A percentile compares a stretch with the other conserved stretches of the same genome.
These are phyloP conservation scores for Penicillium ochrochloron DNA, from an alignment of 495 filamentous ascomycete species.

Conservation along the genomic window DNA sequence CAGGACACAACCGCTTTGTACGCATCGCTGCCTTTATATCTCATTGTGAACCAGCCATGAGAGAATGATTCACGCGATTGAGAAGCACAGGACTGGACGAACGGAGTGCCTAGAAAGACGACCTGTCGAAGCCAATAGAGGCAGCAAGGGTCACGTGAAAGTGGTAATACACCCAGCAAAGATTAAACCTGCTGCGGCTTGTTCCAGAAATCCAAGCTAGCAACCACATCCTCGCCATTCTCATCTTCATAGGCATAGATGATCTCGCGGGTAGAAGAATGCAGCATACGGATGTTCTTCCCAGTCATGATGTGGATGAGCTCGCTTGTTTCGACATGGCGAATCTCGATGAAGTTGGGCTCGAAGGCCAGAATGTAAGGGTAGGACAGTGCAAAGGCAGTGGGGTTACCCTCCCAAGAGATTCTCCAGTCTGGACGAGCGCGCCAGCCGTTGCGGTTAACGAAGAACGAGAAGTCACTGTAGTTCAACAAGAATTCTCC, in stretches of 20 bases:
- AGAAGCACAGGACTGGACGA: neutral
- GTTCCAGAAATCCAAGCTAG: conserved; percentile 96
- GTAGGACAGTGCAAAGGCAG: conserved; percentile 88
- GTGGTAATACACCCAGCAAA: neutral
- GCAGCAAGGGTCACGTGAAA: neutral
- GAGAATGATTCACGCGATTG: neutral
- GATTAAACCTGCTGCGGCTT: conserved; percentile 45
- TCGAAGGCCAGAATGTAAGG: conserved; percentile 98
- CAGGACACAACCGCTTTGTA: neutral
- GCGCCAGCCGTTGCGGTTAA: conserved; percentile 98
- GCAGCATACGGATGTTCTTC: conserved; percentile 95
- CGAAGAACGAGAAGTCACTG: conserved; percentile 97
- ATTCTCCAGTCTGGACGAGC: conserved; percentile 96
- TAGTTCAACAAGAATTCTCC: conserved; percentile 98
- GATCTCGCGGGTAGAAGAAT: conserved; percentile 95
- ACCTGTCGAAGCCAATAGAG: neutral
- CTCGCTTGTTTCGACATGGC: conserved; percentile 89
- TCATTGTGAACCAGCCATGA: neutral
- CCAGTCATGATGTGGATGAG: conserved; percentile 92
- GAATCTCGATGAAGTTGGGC: conserved; percentile 96
- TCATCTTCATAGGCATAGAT: conserved; percentile 98
- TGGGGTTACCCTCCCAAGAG: conserved; percentile 93
- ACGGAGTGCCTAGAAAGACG: neutral
- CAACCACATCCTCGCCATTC: conserved; percentile 86
- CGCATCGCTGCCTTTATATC: neutral